Evolutionary conservation across 2,329 filamentous ascomycete genomes (phyloP), one percentile per base, ranked within the genome.

Genomic region (Xylaria arbuscula): DNA sequence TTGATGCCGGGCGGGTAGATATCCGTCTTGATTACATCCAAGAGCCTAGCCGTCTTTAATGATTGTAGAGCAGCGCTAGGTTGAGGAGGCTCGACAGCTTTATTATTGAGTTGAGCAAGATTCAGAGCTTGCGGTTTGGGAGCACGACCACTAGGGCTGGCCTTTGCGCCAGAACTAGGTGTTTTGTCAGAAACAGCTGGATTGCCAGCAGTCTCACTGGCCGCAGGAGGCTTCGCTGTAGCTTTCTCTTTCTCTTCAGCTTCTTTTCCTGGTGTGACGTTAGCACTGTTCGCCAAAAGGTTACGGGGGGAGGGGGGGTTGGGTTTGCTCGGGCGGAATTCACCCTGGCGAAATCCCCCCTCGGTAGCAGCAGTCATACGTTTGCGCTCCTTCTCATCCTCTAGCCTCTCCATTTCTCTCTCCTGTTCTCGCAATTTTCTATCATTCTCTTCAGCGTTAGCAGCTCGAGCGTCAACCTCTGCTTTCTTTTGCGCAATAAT

Each of bases 21-120:
- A 70, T 93, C 86, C 75, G 92, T 89, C 76, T 89, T 90, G 72
- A 94, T 89, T 70, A 95, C 89, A 58, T 91, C 89, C 65, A 99
- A 85, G 84, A 97, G 95, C 59, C 94, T 92, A 64, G 96, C 93
- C 19, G 94, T 95, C 83, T 96, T 95, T 70, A 99, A 87, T 9
- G 95, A 92, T 81, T 97, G 94, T 79, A 99, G 91, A 70, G 94
- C 95, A 67, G 96, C 93, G 72, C 93, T 98, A 17, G 95, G 95
- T 81, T 98, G 94, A 62, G 93, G 90, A 62, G 95, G 92, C 83
- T 99, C 95, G 28, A 97, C 89, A 45, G 92, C 85, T 83, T 94
- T 97, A 74, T 90, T 93, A 71, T 92, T 97, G 65, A 91, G 82
- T n/a, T 87, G 87, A 64, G 94, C 89, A 70, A 98, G 87, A 82